phyloP scores from a whole-genome alignment of 1,139 yeast species.

The Meyerozyma carpophila region DNA sequence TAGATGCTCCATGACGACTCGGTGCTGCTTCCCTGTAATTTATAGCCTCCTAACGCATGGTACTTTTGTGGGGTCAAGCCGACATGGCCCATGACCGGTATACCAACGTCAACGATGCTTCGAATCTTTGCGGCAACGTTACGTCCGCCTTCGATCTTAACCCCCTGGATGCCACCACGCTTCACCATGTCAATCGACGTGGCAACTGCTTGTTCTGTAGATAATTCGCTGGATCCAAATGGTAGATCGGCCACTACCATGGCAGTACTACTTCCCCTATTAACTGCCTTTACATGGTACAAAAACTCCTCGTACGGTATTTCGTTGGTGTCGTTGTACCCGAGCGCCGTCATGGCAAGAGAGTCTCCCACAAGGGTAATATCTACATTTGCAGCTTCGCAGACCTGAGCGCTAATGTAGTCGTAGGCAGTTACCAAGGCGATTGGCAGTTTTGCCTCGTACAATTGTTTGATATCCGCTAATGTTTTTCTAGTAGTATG shows the following conservation, averaged over 20 bases:
- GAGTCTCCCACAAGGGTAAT: conserved; percentile 85
- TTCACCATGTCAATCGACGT: conserved; percentile 60
- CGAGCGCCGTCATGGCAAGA: conserved; percentile 85
- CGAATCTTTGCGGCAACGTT: conserved; percentile 43
- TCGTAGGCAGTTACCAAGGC: conserved; percentile 86
- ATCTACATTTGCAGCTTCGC: conserved; percentile 66
- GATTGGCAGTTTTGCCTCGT: conserved; percentile 46
- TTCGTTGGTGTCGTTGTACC: conserved; percentile 73
- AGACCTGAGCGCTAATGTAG: conserved; percentile 67
- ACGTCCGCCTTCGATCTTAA: conserved; percentile 84
- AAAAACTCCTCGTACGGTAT: conserved; percentile 73
- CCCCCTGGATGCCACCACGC: conserved; percentile 64
- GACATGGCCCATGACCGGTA: conserved; percentile 88
- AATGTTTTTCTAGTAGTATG: conserved; percentile 20
- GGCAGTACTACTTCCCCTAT: conserved; percentile 62
- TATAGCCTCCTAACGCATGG: conserved; percentile 78
- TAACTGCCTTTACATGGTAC: conserved; percentile 70
- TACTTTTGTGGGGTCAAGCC: conserved; percentile 91
- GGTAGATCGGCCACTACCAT: conserved; percentile 85
- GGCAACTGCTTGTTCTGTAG: conserved; percentile 58
- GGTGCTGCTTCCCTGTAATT: conserved; percentile 69
- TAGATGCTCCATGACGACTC: conserved; percentile 54
- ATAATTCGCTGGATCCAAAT: conserved; percentile 75
- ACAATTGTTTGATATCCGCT: conserved; percentile 38
- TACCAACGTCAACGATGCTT: conserved; percentile 58